Percentiles rank a stretch among this genome's conserved stretches.
These are phyloP conservation scores for Turritis glabra DNA, from an alignment of 345 rosid species.

Conservation along the genomic window DNA sequence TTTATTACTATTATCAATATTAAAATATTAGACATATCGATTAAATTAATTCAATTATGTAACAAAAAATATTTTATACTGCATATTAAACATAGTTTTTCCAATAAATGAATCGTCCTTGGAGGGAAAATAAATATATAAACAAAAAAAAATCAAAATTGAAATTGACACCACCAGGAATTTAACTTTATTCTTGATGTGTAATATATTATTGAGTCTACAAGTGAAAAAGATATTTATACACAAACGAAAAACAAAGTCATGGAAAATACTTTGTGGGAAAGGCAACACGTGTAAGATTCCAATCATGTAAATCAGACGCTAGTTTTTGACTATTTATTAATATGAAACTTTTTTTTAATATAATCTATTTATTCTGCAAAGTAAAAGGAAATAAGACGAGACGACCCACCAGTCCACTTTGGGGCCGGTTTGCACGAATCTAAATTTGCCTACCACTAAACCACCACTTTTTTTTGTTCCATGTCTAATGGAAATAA, in stretches of 20 bases:
- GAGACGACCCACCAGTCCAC: neutral
- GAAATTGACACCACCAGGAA: neutral
- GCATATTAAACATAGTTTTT: too few species aligned
- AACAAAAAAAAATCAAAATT: neutral
- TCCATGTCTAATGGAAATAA: constrained; percentile 1
- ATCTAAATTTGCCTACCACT: constrained; percentile 27
- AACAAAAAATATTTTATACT: too few species aligned
- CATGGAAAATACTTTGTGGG: constrained; percentile 5
- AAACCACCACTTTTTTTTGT: neutral
- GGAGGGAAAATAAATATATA: neutral
- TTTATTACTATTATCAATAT: neutral
- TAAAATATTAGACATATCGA: too few species aligned
- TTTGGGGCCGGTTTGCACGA: constrained; percentile 10
- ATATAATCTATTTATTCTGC: neutral
- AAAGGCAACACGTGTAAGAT: constrained; percentile 30
- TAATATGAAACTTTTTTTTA: neutral
- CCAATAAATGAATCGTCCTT: neutral
- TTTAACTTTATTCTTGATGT: neutral
- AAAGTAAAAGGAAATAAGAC: neutral
- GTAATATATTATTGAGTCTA: neutral
- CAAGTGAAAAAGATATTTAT: neutral
- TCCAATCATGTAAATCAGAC: constrained; percentile 30
- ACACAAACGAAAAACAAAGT: neutral
- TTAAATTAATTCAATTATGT: too few species aligned
- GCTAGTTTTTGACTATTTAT: constrained; percentile 27